Conservation (phyloP, 164 flowering plant genomes). For the Platanus orientalis region DNA sequence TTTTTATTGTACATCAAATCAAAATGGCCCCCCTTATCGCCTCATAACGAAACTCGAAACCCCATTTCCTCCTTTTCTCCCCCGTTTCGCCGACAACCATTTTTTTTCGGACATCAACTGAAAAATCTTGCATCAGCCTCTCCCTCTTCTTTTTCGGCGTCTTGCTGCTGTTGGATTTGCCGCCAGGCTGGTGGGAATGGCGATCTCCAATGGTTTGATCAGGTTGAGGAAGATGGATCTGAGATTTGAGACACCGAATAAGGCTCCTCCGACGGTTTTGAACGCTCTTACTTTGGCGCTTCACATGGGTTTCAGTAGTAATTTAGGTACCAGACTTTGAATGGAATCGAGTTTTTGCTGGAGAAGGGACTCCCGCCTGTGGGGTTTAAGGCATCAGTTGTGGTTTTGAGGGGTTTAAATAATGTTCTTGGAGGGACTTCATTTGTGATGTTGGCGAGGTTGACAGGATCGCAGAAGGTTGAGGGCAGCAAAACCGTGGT, state of each 20-base stretch:
- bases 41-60: too few species aligned
- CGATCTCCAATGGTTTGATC: constrained; percentile 60
- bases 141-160: too few species aligned
- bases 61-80: too few species aligned
- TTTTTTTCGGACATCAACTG: too few species aligned
- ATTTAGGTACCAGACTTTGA: constrained; percentile 68
- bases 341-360: constrained; percentile 59
- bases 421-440: constrained; percentile 68
- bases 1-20: too few species aligned
- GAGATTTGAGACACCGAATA: constrained; percentile 57
- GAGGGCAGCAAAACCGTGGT: too few species aligned
- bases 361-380: constrained; percentile 42
- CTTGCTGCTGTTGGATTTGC: constrained; percentile 65
- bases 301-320: constrained; percentile 72
- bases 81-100: too few species aligned
- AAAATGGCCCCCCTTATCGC: too few species aligned
- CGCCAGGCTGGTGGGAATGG: constrained; percentile 69
- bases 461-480: constrained; percentile 62
- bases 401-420: constrained; percentile 49
- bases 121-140: too few species aligned
- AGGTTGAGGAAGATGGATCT: constrained; percentile 73
- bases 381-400: constrained; percentile 49
- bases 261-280: constrained; percentile 59
- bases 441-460: constrained; percentile 51
- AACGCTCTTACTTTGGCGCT: constrained; percentile 61